A percentile compares a stretch with the other conserved stretches of the same genome.
phyloP scores from a whole-genome alignment of 2,329 filamentous ascomycete species.

The Alternaria gaisen region DNA sequence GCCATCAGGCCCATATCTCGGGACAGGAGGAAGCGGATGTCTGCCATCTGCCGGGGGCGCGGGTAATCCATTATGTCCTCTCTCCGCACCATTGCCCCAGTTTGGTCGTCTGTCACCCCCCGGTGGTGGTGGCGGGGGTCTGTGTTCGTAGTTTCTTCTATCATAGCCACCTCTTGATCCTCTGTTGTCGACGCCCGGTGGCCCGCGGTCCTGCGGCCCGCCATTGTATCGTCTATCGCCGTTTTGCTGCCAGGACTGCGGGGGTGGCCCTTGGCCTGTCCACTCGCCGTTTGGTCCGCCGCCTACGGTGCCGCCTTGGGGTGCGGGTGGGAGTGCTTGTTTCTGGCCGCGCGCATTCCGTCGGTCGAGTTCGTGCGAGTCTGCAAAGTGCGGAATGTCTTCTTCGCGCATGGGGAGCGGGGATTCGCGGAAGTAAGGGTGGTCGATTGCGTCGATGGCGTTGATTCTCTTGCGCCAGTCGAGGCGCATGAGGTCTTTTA shows the following conservation, averaged over 20 bases:
- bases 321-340: constrained; percentile 84
- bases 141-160: constrained; percentile 44
- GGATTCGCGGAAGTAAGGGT: constrained; percentile 84
- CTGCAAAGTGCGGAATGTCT: constrained; percentile 90
- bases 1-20: constrained; percentile 42
- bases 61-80: constrained; percentile 38
- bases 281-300: constrained; percentile 70
- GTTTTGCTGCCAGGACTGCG: constrained; percentile 46
- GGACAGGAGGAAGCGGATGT: constrained; percentile 46
- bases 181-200: constrained; percentile 49
- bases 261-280: constrained; percentile 57
- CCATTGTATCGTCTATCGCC: constrained; percentile 45
- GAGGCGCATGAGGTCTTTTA: constrained; percentile 83
- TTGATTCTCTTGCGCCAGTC: constrained; percentile 92
- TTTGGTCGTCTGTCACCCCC: constrained; percentile 41
- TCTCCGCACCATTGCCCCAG: constrained; percentile 42
- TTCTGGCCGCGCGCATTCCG: constrained; percentile 89
- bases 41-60: constrained; percentile 50
- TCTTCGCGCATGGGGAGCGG: constrained; percentile 83
- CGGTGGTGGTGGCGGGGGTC: constrained; percentile 46
- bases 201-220: constrained; percentile 50
- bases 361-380: constrained; percentile 95
- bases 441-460: constrained; percentile 89
- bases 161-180: constrained; percentile 41
- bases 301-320: constrained; percentile 89